phyloP scores from a whole-genome alignment of 108 stramenopile genomes.

The Stephanodiscus triporus region DNA sequence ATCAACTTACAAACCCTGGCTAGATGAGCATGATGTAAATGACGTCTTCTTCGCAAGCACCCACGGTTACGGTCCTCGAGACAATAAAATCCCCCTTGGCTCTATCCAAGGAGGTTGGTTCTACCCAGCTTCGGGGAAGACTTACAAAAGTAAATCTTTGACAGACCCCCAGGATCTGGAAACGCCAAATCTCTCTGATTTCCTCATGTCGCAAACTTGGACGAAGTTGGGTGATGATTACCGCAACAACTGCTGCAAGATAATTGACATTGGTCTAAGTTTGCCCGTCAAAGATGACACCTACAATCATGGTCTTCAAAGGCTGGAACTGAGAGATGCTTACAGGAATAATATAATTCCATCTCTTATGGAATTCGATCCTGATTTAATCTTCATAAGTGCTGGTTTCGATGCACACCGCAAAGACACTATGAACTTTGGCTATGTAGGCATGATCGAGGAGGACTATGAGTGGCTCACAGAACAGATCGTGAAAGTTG shows the following conservation, averaged over 20 bases:
- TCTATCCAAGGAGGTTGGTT: conserved; percentile 80
- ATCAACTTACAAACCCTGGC: conserved; percentile 88
- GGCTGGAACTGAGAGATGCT: conserved; percentile 83
- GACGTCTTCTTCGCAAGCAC: conserved; percentile 92
- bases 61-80: conserved; percentile 92
- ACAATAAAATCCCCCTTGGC: conserved; percentile 54
- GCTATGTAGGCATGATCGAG: conserved; percentile 95
- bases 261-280: conserved; percentile 84
- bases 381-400: conserved; percentile 96
- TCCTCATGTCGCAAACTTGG: conserved; percentile 86
- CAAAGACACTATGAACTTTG: conserved; percentile 91
- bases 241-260: conserved; percentile 79
- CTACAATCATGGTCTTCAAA: conserved; percentile 75
- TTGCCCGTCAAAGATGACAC: conserved; percentile 73
- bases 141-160: conserved; percentile 64
- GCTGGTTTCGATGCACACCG: conserved; percentile 99
- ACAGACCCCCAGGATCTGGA: conserved; percentile 68
- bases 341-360: conserved; percentile 89
- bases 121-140: conserved; percentile 87
- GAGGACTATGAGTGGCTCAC: conserved; percentile 99
- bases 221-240: conserved; percentile 84
- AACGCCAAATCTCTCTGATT: conserved; percentile 72
- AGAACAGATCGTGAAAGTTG: conserved; percentile 89
- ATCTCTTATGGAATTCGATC: conserved; percentile 85
- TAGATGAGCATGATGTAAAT: conserved; percentile 88